These are phyloP conservation scores for Camelina sativa DNA, from an alignment of 345 rosid species.

Conservation along the genomic window DNA sequence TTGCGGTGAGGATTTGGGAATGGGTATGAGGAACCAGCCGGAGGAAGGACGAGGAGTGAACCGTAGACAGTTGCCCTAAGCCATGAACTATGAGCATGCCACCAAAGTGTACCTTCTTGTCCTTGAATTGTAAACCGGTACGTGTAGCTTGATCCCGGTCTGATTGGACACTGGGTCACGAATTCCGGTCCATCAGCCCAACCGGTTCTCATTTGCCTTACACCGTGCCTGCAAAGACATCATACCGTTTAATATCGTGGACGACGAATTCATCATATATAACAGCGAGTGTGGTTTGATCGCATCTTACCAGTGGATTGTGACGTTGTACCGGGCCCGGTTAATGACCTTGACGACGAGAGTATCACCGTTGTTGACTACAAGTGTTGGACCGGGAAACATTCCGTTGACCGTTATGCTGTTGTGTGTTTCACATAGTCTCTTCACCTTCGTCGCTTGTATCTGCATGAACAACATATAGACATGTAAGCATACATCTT, in stretches of 20 bases:
- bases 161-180: slow-evolving; percentile 91
- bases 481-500: background rate
- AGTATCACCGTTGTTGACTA: slow-evolving; percentile 77
- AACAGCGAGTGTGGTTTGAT: background rate
- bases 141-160: slow-evolving; percentile 87
- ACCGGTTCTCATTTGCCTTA: slow-evolving; percentile 82
- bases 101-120: slow-evolving; percentile 96
- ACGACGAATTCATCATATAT: too few relatives aligned
- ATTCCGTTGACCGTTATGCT: slow-evolving; percentile 89
- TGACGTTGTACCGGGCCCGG: slow-evolving; percentile 70
- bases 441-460: slow-evolving; percentile 85
- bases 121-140: slow-evolving; percentile 88
- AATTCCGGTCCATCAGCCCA: slow-evolving; percentile 99
- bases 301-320: slow-evolving; percentile 78
- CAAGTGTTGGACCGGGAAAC: slow-evolving; percentile 91
- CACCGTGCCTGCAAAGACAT: slow-evolving; percentile 71
- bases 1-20: slow-evolving; percentile 76
- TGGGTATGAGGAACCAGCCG: slow-evolving; percentile 71
- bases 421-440: slow-evolving; percentile 86
- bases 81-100: slow-evolving; percentile 99
- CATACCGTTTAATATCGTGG: background rate
- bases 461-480: slow-evolving; percentile 49
- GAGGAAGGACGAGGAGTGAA: slow-evolving; percentile 74
- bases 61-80: slow-evolving; percentile 97
- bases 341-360: slow-evolving; percentile 72